phyloP scores from a whole-genome alignment of 345 rosid species.

The Noccaea bulbosa region DNA sequence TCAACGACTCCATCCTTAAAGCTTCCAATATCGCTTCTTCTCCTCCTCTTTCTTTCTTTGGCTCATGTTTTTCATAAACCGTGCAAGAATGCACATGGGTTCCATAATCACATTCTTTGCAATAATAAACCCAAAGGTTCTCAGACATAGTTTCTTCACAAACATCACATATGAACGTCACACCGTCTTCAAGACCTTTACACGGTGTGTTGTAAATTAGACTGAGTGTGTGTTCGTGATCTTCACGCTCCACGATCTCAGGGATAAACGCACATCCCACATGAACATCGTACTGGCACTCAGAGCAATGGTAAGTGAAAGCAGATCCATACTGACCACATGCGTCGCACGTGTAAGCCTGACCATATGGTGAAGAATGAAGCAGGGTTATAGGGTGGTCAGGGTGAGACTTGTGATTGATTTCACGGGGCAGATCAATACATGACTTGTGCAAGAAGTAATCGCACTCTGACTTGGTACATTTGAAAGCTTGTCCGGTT shows the following conservation, averaged over 20 bases:
- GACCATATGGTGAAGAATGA: slow-evolving; percentile 22
- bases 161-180: slow-evolving; percentile 16
- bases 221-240: slow-evolving; percentile 31
- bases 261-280: slow-evolving; percentile 36
- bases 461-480: slow-evolving; percentile 29
- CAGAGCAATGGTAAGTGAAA: slow-evolving; percentile 33
- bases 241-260: slow-evolving; percentile 29
- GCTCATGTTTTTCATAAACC: slow-evolving; percentile 7
- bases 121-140: slow-evolving; percentile 28
- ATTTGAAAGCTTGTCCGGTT: slow-evolving; percentile 32
- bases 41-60: background rate
- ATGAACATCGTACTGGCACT: slow-evolving; percentile 39
- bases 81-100: slow-evolving; percentile 37
- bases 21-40: slow-evolving; percentile 13
- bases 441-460: slow-evolving; percentile 45
- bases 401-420: slow-evolving; percentile 34
- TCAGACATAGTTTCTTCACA: slow-evolving; percentile 5
- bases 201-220: slow-evolving; percentile 18
- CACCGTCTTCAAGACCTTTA: slow-evolving; percentile 5
- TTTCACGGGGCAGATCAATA: slow-evolving; percentile 24
- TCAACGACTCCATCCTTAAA: slow-evolving; percentile 3
- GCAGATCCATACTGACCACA: slow-evolving; percentile 34
- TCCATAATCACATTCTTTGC: slow-evolving; percentile 35
- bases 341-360: slow-evolving; percentile 26
- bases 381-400: slow-evolving; percentile 26